Conservation (phyloP, 176 grass and related monocot species). For the Lolium multiflorum region DNA sequence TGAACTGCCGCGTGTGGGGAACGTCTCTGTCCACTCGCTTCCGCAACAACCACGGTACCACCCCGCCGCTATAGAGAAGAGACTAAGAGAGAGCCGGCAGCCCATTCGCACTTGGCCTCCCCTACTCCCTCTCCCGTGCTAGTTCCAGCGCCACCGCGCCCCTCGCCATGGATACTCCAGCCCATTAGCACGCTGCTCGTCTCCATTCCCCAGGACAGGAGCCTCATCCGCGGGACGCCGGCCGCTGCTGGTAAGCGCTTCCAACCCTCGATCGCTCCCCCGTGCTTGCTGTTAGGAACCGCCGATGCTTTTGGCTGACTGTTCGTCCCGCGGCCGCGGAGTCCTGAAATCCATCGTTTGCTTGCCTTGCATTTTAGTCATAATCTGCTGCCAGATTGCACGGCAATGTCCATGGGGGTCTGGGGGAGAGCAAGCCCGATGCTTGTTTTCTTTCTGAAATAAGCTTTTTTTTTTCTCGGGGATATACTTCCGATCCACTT, state of each 20-base stretch:
- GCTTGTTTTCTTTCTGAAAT: background rate
- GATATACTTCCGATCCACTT: no score
- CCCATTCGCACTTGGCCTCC: background rate
- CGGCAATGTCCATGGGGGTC: background rate
- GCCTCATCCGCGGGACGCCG: background rate
- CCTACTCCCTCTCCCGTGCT: background rate
- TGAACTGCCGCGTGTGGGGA: background rate
- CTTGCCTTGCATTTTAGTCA: background rate
- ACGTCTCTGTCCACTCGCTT: background rate
- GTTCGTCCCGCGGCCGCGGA: background rate
- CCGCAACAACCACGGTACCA: constrained; percentile 24
- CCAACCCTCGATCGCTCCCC: background rate
- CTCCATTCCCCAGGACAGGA: background rate
- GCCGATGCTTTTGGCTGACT: background rate
- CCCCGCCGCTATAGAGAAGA: background rate
- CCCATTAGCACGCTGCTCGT: background rate
- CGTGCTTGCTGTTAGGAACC: background rate
- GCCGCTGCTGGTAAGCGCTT: background rate
- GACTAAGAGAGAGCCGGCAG: background rate
- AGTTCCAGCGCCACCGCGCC: background rate
- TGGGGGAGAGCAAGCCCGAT: background rate
- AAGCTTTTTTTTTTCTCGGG: background rate
- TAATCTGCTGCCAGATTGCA: background rate
- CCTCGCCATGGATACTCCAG: background rate
- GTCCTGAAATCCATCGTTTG: background rate